Percentiles rank a stretch among this genome's conserved stretches.
These are phyloP conservation scores for Adansonia grandidieri DNA, from an alignment of 441 rosid genomes.

Conservation along the genomic window DNA sequence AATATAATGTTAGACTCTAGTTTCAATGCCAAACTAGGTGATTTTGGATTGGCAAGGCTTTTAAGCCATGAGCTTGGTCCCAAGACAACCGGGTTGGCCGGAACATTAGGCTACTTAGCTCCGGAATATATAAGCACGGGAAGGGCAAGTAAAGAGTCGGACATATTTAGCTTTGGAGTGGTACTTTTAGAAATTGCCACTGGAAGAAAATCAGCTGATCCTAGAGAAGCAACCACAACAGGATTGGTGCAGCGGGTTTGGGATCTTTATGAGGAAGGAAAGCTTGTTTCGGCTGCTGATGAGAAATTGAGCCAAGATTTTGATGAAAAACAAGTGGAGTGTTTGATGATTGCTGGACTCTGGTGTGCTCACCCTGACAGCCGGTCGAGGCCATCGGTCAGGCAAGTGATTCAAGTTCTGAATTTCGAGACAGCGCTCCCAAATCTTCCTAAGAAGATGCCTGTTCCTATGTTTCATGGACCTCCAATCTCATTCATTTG, in stretches of 20 bases:
- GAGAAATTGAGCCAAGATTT: background rate
- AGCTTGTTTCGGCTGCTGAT: background rate
- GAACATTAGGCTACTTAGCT: conserved; percentile 74
- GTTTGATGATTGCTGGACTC: conserved; percentile 27
- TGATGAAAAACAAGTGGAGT: conserved; percentile 15
- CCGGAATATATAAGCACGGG: conserved; percentile 55
- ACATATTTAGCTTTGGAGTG: background rate
- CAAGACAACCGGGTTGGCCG: conserved; percentile 60
- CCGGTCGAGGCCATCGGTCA: conserved; percentile 26
- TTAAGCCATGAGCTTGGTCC: conserved; percentile 19
- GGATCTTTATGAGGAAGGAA: conserved; percentile 20
- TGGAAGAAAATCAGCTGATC: background rate
- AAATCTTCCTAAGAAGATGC: conserved; percentile 39
- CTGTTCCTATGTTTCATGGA: conserved; percentile 30
- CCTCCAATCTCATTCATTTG: conserved; percentile 16
- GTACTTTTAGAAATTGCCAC: conserved; percentile 7
- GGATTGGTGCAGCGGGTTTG: conserved; percentile 20
- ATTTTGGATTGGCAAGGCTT: conserved; percentile 4
- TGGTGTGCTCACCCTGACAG: conserved; percentile 36
- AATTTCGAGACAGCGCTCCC: conserved; percentile 36
- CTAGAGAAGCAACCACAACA: background rate
- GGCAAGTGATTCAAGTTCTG: conserved; percentile 37
- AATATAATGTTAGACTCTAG: conserved; percentile 46
- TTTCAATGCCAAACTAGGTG: conserved; percentile 10
- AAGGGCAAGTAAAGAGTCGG: conserved; percentile 13